A percentile compares a stretch with the other conserved stretches of the same genome.
Conservation (phyloP, 768 basidiomycete species). For the Amanita phalloides region DNA sequence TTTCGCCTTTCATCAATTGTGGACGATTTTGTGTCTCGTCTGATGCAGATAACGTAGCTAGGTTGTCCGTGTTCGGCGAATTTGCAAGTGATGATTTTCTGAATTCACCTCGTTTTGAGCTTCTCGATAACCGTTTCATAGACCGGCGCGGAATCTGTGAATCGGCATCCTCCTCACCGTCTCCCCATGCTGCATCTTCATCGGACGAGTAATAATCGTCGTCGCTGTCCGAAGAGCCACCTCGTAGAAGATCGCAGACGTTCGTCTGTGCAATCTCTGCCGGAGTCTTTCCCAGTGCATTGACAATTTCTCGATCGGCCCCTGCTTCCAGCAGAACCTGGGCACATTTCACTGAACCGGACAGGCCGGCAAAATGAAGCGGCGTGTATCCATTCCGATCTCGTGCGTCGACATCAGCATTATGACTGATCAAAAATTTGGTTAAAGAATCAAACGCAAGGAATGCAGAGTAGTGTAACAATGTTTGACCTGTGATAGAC, state of each 20-base stretch:
- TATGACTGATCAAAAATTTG: conserved; percentile 58
- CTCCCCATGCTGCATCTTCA: conserved; percentile 59
- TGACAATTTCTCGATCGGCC: conserved; percentile 70
- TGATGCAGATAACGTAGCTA: conserved; percentile 18
- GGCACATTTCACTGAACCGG: conserved; percentile 51
- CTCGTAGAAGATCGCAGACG: conserved; percentile 24
- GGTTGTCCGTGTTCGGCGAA: conserved; percentile 15
- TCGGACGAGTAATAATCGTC: conserved; percentile 17
- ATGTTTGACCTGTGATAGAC: conserved; percentile 68
- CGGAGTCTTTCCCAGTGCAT: conserved; percentile 60
- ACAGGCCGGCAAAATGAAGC: conserved; percentile 74
- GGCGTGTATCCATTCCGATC: conserved; percentile 90
- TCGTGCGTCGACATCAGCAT: conserved; percentile 70
- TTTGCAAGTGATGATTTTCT: conserved; percentile 13
- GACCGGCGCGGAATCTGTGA: conserved; percentile 23
- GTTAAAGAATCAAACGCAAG: conserved; percentile 67
- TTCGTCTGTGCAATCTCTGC: conserved; percentile 45
- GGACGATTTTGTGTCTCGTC: conserved; percentile 6
- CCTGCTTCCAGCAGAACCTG: conserved; percentile 65
- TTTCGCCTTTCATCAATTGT: conserved; percentile 14
- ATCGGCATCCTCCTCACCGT: conserved; percentile 58
- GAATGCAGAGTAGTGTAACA: conserved; percentile 81
- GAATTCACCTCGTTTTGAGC: conserved; percentile 17
- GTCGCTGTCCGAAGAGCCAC: conserved; percentile 16
- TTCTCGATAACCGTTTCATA: conserved; percentile 20